Evolutionary conservation across 139 green algal species (phyloP).

Genomic region (Nannochloris sp.): DNA sequence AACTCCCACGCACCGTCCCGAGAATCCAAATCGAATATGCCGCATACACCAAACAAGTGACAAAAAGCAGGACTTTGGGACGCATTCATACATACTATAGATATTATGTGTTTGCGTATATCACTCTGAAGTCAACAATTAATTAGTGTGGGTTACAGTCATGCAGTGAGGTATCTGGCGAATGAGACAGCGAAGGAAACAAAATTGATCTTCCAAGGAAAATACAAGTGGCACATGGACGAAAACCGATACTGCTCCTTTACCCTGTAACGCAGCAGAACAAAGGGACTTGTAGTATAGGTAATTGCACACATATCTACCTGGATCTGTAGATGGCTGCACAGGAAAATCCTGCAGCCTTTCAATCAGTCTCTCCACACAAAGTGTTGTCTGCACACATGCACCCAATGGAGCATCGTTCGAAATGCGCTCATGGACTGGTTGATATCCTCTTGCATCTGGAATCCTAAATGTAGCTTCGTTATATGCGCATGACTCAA

Average conservation of each 20-base stretch:
- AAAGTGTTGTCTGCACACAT: not conserved
- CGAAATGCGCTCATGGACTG: not conserved
- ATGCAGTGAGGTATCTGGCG: too few relatives aligned
- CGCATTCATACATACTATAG: not conserved
- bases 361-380: not conserved
- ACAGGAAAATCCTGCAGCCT: not conserved
- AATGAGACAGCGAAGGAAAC: too few relatives aligned
- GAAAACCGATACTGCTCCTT: conserved; percentile 31
- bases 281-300: conserved; percentile 16
- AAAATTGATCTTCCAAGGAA: too few relatives aligned
- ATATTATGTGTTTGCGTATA: too few relatives aligned
- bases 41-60: conserved; percentile 12
- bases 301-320: conserved; percentile 43
- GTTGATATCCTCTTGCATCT: conserved; percentile 19
- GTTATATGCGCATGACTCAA: conserved; percentile 35
- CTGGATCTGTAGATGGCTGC: conserved; percentile 19
- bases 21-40: conserved; percentile 48
- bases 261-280: not conserved
- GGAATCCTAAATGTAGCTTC: conserved; percentile 35
- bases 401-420: not conserved
- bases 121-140: too few relatives aligned
- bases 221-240: conserved; percentile 43
- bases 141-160: too few relatives aligned
- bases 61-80: conserved; percentile 1
- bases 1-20: conserved; percentile 25